These are phyloP conservation scores for Oryza glaberrima DNA, from an alignment of 176 grass and related monocot species.

Conservation along the genomic window DNA sequence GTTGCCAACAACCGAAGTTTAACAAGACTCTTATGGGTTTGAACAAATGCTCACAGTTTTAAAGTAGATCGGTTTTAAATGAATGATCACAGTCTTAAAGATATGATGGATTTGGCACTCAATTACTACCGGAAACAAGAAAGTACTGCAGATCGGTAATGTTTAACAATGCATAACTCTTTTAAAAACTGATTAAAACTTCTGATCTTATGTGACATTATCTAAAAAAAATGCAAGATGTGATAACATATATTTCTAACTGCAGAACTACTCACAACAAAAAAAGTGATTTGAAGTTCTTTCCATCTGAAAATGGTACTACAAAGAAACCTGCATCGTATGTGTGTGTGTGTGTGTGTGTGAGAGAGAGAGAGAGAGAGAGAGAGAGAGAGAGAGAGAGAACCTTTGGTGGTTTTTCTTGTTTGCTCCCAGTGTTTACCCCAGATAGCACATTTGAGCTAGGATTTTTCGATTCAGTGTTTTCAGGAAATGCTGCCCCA, in stretches of 20 bases:
- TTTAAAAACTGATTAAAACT: background rate
- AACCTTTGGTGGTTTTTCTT: slow-evolving; percentile 68
- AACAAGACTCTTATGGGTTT: too few species aligned
- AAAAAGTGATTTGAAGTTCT: background rate
- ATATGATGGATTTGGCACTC: background rate
- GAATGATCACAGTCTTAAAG: too few species aligned
- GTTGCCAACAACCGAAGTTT: too few species aligned
- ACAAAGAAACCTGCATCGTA: too few species aligned
- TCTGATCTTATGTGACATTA: background rate
- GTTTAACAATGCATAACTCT: background rate
- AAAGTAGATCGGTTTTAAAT: background rate
- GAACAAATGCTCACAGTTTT: too few species aligned
- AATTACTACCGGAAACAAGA: slow-evolving; percentile 6
- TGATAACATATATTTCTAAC: background rate
- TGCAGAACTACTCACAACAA: background rate
- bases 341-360: too few species aligned
- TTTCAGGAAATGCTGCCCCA: slow-evolving; percentile 33
- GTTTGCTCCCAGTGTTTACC: slow-evolving; percentile 27
- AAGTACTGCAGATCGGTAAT: background rate
- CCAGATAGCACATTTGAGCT: slow-evolving; percentile 37
- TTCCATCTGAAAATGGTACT: slow-evolving; percentile 9
- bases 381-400: background rate
- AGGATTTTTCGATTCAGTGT: slow-evolving; percentile 35
- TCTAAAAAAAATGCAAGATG: background rate
- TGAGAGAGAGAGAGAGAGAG: too few species aligned